A percentile compares a stretch with the other conserved stretches of the same genome.
Evolutionary conservation across 441 rosid genomes (phyloP).

Genomic region (Breynia disticha): DNA sequence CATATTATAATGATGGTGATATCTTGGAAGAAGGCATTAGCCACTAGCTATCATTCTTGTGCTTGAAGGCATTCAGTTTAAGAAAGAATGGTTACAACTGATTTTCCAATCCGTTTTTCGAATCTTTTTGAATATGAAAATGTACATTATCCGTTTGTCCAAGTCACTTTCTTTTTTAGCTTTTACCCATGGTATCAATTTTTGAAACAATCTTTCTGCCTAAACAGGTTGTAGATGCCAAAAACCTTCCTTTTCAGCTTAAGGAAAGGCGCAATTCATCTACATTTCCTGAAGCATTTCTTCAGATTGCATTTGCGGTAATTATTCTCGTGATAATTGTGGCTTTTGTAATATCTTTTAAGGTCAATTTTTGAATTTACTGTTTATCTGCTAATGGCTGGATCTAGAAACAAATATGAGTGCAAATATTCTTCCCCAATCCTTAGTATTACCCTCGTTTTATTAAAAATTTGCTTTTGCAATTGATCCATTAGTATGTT

Average conservation of each 20-base stretch:
- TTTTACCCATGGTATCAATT: background rate
- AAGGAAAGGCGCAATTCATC: conserved; percentile 40
- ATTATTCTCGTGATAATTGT: conserved; percentile 8
- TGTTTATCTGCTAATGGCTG: background rate
- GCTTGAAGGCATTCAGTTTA: too few relatives aligned
- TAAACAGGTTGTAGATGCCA: conserved; percentile 88
- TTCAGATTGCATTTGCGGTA: conserved; percentile 94
- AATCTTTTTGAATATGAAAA: too few relatives aligned
- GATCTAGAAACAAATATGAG: too few relatives aligned
- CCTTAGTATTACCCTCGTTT: too few relatives aligned
- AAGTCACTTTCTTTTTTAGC: background rate
- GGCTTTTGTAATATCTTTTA: background rate
- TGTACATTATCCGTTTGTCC: too few relatives aligned
- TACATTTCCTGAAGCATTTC: conserved; percentile 88
- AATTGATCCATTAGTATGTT: too few relatives aligned
- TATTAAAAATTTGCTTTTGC: too few relatives aligned
- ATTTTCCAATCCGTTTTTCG: too few relatives aligned
- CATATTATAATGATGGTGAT: background rate
- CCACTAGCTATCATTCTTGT: too few relatives aligned
- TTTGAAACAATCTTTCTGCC: conserved; percentile 14
- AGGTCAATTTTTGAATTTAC: background rate
- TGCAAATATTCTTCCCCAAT: too few relatives aligned
- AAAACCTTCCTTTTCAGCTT: conserved; percentile 75
- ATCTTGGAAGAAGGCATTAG: too few relatives aligned
- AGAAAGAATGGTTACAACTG: too few relatives aligned